Evolutionary conservation across 371 early-diverging fungal genomes (phyloP).

Genomic region (Mucor plumbeus): DNA sequence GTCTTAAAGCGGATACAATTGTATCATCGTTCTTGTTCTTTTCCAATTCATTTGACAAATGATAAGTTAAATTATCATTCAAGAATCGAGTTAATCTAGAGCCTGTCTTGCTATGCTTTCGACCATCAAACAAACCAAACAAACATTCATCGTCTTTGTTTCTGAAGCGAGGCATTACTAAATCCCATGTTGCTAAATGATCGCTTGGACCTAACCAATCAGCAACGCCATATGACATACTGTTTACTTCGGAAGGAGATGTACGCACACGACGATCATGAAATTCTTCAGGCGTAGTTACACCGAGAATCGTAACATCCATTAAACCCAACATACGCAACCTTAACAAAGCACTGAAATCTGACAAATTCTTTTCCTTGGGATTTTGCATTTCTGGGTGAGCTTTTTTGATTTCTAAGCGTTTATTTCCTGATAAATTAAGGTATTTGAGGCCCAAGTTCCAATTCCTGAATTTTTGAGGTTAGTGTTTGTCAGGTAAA

Average conservation of each 20-base stretch:
- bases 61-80: slow-evolving; percentile 71
- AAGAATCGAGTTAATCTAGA: slow-evolving; percentile 72
- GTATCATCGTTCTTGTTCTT: slow-evolving; percentile 60
- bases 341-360: slow-evolving; percentile 77
- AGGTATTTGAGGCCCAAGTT: slow-evolving; percentile 87
- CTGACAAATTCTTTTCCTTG: slow-evolving; percentile 67
- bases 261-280: slow-evolving; percentile 85
- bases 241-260: slow-evolving; percentile 79
- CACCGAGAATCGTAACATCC: slow-evolving; percentile 85
- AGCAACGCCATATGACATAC: slow-evolving; percentile 87
- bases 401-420: slow-evolving; percentile 83
- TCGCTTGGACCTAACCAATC: slow-evolving; percentile 78
- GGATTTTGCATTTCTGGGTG: slow-evolving; percentile 50
- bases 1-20: slow-evolving; percentile 67
- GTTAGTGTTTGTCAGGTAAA: background rate
- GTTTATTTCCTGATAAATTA: slow-evolving; percentile 90
- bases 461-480: slow-evolving; percentile 70
- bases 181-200: slow-evolving; percentile 77
- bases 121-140: slow-evolving; percentile 89
- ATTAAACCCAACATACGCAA: slow-evolving; percentile 85
- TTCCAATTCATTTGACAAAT: slow-evolving; percentile 76
- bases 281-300: slow-evolving; percentile 83
- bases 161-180: slow-evolving; percentile 81
- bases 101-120: slow-evolving; percentile 62
- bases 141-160: slow-evolving; percentile 84